A percentile compares a stretch with the other conserved stretches of the same genome.
Evolutionary conservation across 306 rosid genomes (phyloP).

Genomic region (Vigna reflexopilosa): DNA sequence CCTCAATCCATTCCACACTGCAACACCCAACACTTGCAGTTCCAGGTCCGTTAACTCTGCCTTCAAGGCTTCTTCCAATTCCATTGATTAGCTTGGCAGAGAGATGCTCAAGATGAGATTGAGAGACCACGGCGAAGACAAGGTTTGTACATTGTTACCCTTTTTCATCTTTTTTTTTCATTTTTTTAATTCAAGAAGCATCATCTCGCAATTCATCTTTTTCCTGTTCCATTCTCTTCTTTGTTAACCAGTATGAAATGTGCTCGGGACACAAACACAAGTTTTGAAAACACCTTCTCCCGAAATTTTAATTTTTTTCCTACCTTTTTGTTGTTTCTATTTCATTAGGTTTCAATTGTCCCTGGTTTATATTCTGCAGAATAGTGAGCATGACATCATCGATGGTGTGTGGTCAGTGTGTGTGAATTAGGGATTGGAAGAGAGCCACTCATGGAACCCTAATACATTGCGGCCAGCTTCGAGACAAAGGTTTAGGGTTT

Average conservation of each 20-base stretch:
- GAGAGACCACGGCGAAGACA: constrained; percentile 64
- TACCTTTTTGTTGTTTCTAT: too few species aligned
- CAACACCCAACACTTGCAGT: constrained; percentile 46
- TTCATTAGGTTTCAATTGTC: constrained; percentile 1
- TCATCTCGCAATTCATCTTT: background rate
- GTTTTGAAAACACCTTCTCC: constrained; percentile 35
- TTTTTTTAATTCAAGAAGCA: too few species aligned
- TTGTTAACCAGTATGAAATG: too few species aligned
- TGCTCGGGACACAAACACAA: too few species aligned
- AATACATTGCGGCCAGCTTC: constrained; percentile 68
- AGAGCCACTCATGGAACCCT: constrained; percentile 70
- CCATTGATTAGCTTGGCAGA: constrained; percentile 98
- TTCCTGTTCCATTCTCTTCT: background rate
- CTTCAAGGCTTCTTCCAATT: constrained; percentile 81
- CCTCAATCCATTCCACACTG: too few species aligned
- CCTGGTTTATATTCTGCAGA: constrained; percentile 58
- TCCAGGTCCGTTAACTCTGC: constrained; percentile 86
- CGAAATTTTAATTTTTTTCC: too few species aligned
- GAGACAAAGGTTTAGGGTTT: constrained; percentile 61
- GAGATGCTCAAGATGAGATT: constrained; percentile 92
- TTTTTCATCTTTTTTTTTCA: too few species aligned
- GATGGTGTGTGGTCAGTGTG: constrained; percentile 58
- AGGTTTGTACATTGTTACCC: constrained; percentile 50
- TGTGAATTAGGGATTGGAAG: constrained; percentile 42
- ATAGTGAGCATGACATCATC: constrained; percentile 84